Base-by-base conservation (phyloP, 2,329 filamentous ascomycete genomes). In the Graphium sp. region DNA sequence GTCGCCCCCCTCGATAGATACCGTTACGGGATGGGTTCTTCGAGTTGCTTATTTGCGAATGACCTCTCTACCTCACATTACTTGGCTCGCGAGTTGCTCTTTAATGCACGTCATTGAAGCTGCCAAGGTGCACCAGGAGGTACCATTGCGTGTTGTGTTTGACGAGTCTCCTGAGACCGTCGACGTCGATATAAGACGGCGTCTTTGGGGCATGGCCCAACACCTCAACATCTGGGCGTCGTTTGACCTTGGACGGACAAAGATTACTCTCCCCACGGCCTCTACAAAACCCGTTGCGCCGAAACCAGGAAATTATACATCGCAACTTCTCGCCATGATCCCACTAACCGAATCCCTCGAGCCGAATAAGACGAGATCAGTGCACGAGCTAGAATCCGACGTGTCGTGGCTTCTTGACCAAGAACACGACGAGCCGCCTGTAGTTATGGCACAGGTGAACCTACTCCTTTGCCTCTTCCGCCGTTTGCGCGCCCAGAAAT, bases 201-300 rank as follows among this genome's bases (percentile, higher is more conserved):
- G 60, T 2, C 41, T 66, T 4, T 45, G 65, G 39, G 55, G 60
- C 29, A 55, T 70, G 22, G 58, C 65, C 0, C 60, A 64, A 7
- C 65, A 70, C 36, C 52, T 72, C 6, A 70, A 71, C 36, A 61
- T 59, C 9, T 71, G 66, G 65, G 60, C 62, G 16, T 69, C 63
- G 1, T 70, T 67, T 35, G 66, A 72, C 31, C 57, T 69, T 30
- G 66, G 66, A 2, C 55, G 62, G 0, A 65, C 63, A 0, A 52
- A 62, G 7, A 60, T 69, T 34, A 53, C 34, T 1, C 47, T 67
- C 0, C 55, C 56, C 19, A 56, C 56, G 12, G 55, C 58, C 7
- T 55, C 54, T 1, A 50, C 53, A 2, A 41, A 54, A 8, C 45
- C 58, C 7, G 55, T 58, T 0, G 41, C 47, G 0, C 40, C 47